Percentiles rank a stretch among this genome's conserved stretches.
Evolutionary conservation across 352 stramenopile genomes (phyloP).

Genomic region (Phytopythium litorale): DNA sequence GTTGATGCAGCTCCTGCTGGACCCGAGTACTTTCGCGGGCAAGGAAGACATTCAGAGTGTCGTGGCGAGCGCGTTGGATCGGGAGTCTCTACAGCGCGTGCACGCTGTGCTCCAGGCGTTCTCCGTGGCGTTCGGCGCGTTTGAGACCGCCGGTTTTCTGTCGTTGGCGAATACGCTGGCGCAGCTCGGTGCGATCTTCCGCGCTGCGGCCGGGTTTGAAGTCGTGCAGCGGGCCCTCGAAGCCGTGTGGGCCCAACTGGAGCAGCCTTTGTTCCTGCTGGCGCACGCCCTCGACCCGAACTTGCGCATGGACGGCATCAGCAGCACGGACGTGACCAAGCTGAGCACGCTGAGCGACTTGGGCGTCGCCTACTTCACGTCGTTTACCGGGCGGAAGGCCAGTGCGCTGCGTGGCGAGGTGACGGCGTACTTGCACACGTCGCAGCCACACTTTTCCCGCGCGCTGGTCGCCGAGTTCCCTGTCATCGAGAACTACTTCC

Average conservation of each 20-base stretch:
- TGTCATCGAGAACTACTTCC: conserved; percentile 58
- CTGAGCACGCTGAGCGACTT: conserved; percentile 58
- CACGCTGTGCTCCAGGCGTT: conserved; percentile 40
- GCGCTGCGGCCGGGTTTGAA: conserved; percentile 39
- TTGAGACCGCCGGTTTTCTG: conserved; percentile 12
- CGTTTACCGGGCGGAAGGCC: conserved; percentile 39
- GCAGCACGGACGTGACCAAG: conserved; percentile 45
- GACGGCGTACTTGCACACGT: conserved; percentile 63
- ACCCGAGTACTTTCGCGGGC: conserved; percentile 32
- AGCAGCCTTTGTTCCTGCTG: conserved; percentile 67
- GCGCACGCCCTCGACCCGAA: conserved; percentile 58
- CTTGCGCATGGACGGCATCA: conserved; percentile 34
- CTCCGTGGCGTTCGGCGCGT: conserved; percentile 19
- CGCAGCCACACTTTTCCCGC: conserved; percentile 40
- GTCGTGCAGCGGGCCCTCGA: conserved; percentile 50
- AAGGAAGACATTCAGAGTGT: conserved; percentile 21
- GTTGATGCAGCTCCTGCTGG: conserved; percentile 35
- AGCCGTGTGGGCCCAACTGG: conserved; percentile 41
- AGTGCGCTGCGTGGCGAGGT: conserved; percentile 54
- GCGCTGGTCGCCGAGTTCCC: conserved; percentile 56
- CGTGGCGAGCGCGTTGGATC: conserved; percentile 34
- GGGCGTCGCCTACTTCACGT: conserved; percentile 48
- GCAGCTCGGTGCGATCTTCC: conserved; percentile 42
- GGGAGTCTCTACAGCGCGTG: conserved; percentile 33
- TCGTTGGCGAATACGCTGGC: conserved; percentile 38